Conservation (phyloP, 2,329 filamentous ascomycete genomes). For the Alternaria conjuncta region DNA sequence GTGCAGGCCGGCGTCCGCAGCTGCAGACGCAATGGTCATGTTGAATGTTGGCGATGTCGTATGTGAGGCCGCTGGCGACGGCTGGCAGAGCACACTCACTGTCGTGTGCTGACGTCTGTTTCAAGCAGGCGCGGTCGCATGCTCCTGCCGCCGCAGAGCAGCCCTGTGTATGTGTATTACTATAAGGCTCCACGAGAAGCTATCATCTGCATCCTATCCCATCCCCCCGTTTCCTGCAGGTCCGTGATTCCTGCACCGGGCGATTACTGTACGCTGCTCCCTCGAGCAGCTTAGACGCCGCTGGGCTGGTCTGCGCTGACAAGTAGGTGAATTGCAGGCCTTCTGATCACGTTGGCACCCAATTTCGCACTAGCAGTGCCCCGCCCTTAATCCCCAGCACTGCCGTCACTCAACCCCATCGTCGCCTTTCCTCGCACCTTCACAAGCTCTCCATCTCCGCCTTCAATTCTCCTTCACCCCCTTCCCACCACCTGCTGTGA, state of each 20-base stretch:
- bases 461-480: constrained; percentile 30
- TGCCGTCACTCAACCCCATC: constrained; percentile 32
- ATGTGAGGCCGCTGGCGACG: background rate
- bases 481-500: constrained; percentile 6
- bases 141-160: constrained; percentile 12
- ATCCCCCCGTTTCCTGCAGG: constrained; percentile 12
- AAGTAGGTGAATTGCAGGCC: constrained; percentile 16
- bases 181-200: constrained; percentile 15
- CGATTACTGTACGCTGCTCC: background rate
- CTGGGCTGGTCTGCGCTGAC: constrained; percentile 9
- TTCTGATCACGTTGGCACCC: constrained; percentile 18
- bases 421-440: constrained; percentile 29
- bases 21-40: constrained; percentile 12
- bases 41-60: background rate
- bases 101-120: constrained; percentile 35
- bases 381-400: constrained; percentile 32
- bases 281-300: constrained; percentile 6
- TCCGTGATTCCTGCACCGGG: constrained; percentile 17
- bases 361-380: constrained; percentile 24
- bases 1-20: constrained; percentile 26
- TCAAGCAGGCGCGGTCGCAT: constrained; percentile 24
- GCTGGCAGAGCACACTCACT: constrained; percentile 7
- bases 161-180: constrained; percentile 15
- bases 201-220: constrained; percentile 9
- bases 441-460: constrained; percentile 20